Conservation (phyloP, 2,329 filamentous ascomycete genomes). For the Beauveria sp. region DNA sequence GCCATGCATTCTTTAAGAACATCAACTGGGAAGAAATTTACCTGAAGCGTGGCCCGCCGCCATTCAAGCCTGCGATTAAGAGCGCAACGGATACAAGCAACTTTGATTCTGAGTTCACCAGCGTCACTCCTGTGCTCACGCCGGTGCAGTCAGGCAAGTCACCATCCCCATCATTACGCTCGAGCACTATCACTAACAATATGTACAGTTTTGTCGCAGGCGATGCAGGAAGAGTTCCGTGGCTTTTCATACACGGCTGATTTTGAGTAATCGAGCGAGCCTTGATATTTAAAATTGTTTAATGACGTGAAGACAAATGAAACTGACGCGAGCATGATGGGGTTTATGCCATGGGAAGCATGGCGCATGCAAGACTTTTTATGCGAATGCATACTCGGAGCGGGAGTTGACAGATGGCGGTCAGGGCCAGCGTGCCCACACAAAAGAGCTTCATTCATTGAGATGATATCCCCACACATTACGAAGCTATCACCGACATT, state of each 20-base stretch:
- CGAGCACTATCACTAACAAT: constrained; percentile 2
- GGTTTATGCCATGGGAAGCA: background rate
- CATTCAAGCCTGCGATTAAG: constrained; percentile 84
- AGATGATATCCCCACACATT: background rate
- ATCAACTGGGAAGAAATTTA: constrained; percentile 99
- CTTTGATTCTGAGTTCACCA: constrained; percentile 97
- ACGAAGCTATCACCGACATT: background rate
- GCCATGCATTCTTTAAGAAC: constrained; percentile 94
- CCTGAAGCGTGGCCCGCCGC: constrained; percentile 82
- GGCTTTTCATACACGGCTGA: constrained; percentile 97
- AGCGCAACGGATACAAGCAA: constrained; percentile 98
- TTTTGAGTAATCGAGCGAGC: constrained; percentile 53
- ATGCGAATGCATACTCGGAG: background rate
- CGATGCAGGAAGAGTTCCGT: constrained; percentile 99
- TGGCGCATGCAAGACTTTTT: background rate
- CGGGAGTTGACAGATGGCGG: background rate
- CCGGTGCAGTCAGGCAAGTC: constrained; percentile 91
- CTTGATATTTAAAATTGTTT: constrained; percentile 11
- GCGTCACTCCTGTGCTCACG: constrained; percentile 92
- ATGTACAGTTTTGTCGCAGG: constrained; percentile 77
- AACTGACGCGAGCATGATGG: background rate
- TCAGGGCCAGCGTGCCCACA: background rate
- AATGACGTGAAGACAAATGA: constrained; percentile 1
- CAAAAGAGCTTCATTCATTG: background rate
- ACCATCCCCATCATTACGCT: background rate